Conservation (phyloP, 1,139 yeast genomes). For the Sugiyamaella japonica region DNA sequence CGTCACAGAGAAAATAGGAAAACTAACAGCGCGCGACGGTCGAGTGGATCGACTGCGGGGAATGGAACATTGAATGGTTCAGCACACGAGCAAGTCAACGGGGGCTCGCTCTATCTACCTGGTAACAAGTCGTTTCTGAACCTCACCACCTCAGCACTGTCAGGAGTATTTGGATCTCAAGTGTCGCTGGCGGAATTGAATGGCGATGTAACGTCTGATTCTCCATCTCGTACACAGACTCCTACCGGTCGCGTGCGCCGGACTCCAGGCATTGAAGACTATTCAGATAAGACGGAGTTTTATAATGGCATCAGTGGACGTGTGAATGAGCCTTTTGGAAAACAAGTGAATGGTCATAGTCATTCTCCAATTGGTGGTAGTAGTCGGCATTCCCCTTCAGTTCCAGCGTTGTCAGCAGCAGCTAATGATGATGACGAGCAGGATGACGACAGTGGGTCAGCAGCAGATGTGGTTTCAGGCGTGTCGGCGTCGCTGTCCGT, state of each 20-base stretch:
- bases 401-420: constrained; percentile 4
- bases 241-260: constrained; percentile 9
- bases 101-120: constrained; percentile 1
- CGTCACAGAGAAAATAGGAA: neutral
- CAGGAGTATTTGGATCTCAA: constrained; percentile 43
- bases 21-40: neutral
- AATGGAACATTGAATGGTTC: neutral
- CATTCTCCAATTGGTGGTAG: neutral
- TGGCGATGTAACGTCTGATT: constrained; percentile 39
- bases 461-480: neutral
- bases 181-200: constrained; percentile 42
- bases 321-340: neutral
- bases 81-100: neutral
- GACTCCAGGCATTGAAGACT: constrained; percentile 8
- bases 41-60: neutral
- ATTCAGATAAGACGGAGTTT: constrained; percentile 5
- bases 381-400: constrained; percentile 5
- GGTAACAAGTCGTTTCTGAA: constrained; percentile 29
- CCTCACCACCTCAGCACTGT: constrained; percentile 37
- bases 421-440: neutral
- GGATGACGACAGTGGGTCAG: constrained; percentile 1
- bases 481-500: constrained; percentile 16
- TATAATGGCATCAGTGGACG: constrained; percentile 8
- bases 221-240: constrained; percentile 19
- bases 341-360: neutral